Conservation (phyloP, 768 basidiomycete species). For the Nidula microcarpa region DNA sequence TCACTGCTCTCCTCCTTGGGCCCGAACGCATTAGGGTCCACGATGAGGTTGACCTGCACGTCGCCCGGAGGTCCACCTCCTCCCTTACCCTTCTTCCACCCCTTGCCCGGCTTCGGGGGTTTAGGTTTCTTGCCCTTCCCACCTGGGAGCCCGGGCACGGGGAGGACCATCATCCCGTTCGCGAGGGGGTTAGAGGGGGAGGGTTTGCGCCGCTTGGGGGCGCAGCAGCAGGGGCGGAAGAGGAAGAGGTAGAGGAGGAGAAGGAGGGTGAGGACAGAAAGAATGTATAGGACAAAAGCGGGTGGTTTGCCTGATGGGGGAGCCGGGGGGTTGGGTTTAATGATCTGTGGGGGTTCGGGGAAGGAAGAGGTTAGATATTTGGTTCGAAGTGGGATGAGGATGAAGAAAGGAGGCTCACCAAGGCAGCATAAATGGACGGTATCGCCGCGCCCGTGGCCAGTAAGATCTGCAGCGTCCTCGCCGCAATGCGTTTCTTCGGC, state of each 20-base stretch:
- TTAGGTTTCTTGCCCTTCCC: slow-evolving; percentile 28
- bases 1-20: slow-evolving; percentile 31
- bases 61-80: slow-evolving; percentile 39
- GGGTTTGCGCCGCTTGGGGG: slow-evolving; percentile 14
- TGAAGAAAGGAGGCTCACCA: slow-evolving; percentile 36
- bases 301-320: slow-evolving; percentile 51
- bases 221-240: slow-evolving; percentile 55
- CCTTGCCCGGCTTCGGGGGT: too few species aligned
- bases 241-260: slow-evolving; percentile 52
- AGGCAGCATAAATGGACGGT: slow-evolving; percentile 59
- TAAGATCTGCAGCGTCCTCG: slow-evolving; percentile 45
- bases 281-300: slow-evolving; percentile 53
- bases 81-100: slow-evolving; percentile 37
- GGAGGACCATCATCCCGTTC: slow-evolving; percentile 58
- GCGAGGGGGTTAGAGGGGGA: slow-evolving; percentile 17
- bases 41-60: slow-evolving; percentile 73
- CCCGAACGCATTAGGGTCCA: slow-evolving; percentile 60
- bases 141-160: slow-evolving; percentile 40
- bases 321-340: slow-evolving; percentile 53
- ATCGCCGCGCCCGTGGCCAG: slow-evolving; percentile 49
- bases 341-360: slow-evolving; percentile 32
- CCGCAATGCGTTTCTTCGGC: slow-evolving; percentile 52
- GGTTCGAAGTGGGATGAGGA: too few species aligned
- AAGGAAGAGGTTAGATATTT: background rate
- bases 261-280: slow-evolving; percentile 51